Evolutionary conservation across 2,329 filamentous ascomycete genomes (phyloP).

Genomic region (Aspergillus phoenicis): DNA sequence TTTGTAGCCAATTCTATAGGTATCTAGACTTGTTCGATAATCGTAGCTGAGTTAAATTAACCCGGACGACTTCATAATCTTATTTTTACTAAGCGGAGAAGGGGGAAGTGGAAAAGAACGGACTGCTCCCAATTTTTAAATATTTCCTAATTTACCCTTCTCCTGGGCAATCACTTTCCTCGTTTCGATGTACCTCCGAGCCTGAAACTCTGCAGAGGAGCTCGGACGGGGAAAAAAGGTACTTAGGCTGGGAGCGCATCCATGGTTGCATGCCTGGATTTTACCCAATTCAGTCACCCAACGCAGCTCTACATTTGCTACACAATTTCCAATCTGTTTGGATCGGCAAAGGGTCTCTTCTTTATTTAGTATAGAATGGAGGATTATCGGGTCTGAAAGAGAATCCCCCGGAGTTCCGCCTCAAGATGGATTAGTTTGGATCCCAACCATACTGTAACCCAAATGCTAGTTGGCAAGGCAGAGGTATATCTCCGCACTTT

Average conservation of each 20-base stretch:
- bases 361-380: too few species aligned
- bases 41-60: not conserved
- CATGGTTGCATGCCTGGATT: not conserved
- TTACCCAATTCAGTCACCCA: not conserved
- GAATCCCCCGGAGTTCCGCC: not conserved
- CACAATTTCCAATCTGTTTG: not conserved
- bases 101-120: not conserved
- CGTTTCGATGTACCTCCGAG: not conserved
- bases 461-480: not conserved
- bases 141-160: too few species aligned
- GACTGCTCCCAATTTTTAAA: not conserved
- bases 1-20: not conserved
- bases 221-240: constrained; percentile 4
- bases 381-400: not conserved
- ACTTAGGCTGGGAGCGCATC: not conserved
- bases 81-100: not conserved
- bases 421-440: constrained; percentile 3
- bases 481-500: not conserved
- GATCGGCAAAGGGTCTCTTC: constrained; percentile 1
- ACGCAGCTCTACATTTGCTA: not conserved
- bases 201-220: not conserved
- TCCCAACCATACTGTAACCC: not conserved
- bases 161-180: too few species aligned
- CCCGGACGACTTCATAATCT: not conserved
- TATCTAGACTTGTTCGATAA: not conserved